phyloP scores from a whole-genome alignment of 139 green algal species.

The Parachlorella kessleri region DNA sequence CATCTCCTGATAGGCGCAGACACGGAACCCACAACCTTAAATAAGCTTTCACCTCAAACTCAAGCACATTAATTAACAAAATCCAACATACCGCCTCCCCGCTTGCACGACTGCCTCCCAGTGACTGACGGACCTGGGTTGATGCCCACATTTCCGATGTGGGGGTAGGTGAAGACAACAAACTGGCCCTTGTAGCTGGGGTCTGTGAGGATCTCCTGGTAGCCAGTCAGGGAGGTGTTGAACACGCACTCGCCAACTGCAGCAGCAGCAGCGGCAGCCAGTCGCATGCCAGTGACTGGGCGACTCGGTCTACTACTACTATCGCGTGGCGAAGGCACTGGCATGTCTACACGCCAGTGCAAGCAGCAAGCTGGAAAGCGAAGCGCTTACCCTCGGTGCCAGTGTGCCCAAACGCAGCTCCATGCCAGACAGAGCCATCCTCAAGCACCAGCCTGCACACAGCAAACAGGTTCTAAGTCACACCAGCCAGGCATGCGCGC shows the following conservation, averaged over 20 bases:
- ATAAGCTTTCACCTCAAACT: no score
- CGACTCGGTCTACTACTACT: no score
- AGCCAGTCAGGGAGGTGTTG: constrained; percentile 94
- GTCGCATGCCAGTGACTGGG: no score
- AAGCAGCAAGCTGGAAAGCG: no score
- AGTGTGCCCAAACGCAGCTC: constrained; percentile 83
- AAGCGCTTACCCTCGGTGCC: constrained; percentile 67
- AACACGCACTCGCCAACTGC: constrained; percentile 92
- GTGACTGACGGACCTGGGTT: no score
- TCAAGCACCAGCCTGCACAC: constrained; percentile 85
- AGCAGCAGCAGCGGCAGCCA: no score
- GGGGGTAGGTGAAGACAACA: constrained; percentile 95
- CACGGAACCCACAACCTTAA: no score
- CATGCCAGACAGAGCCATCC: constrained; percentile 92
- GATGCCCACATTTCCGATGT: constrained; percentile 99
- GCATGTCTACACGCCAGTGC: no score
- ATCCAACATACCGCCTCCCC: no score
- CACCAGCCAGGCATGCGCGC: not conserved
- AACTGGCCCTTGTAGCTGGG: constrained; percentile 98
- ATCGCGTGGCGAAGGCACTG: not conserved
- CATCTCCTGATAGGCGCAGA: no score
- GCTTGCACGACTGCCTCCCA: no score
- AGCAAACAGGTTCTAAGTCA: not conserved
- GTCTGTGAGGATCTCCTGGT: constrained; percentile 98
- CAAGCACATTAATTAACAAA: no score